phyloP scores from a whole-genome alignment of 441 rosid genomes.

The Gossypium lobatum region DNA sequence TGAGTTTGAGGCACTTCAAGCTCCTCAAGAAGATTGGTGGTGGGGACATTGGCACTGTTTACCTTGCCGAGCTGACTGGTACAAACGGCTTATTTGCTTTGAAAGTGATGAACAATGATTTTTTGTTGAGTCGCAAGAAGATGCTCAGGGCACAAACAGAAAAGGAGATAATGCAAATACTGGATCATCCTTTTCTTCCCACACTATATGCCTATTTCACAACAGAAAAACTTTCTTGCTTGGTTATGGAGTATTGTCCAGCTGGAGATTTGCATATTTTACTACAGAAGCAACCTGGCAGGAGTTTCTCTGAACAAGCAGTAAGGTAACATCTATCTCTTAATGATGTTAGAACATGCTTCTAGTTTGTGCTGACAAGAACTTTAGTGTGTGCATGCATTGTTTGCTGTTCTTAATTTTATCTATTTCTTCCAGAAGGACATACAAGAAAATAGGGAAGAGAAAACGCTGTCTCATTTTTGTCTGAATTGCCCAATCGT shows the following conservation, averaged over 20 bases:
- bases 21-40: constrained; percentile 66
- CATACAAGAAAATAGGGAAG: not conserved
- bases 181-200: constrained; percentile 86
- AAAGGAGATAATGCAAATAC: constrained; percentile 70
- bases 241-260: constrained; percentile 82
- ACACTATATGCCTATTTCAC: constrained; percentile 61
- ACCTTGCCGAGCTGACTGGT: constrained; percentile 66
- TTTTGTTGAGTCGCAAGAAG: constrained; percentile 61
- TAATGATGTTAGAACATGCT: constrained; percentile 2
- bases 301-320: constrained; percentile 69
- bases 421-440: not conserved
- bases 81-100: constrained; percentile 60
- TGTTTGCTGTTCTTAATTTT: not conserved
- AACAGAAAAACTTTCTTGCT: constrained; percentile 62
- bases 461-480: not conserved
- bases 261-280: constrained; percentile 82
- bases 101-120: constrained; percentile 75
- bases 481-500: constrained; percentile 21
- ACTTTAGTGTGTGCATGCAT: not conserved
- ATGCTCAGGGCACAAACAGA: constrained; percentile 71
- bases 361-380: not conserved
- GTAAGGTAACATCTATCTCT: constrained; percentile 38
- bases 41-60: constrained; percentile 74
- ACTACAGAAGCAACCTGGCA: constrained; percentile 62
- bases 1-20: constrained; percentile 61